Evolutionary conservation across 1,284 basidiomycete species (phyloP).

Genomic region (Tranzscheliella williamsii): DNA sequence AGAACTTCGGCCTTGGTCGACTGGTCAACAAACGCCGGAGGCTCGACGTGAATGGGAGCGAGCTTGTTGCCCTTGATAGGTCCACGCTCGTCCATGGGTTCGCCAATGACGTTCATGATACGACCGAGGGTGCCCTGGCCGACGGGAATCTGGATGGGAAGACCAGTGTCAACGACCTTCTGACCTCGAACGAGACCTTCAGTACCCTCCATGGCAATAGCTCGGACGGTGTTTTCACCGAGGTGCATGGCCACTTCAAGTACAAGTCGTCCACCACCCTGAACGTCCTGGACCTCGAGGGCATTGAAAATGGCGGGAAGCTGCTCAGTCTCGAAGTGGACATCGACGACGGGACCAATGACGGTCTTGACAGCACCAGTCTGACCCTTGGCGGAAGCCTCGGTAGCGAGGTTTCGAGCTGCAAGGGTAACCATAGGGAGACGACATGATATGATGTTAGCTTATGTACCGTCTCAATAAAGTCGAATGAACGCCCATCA

Average conservation of each 20-base stretch:
- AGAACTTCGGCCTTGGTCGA: slow-evolving; percentile 96
- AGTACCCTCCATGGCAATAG: slow-evolving; percentile 77
- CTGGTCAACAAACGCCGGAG: slow-evolving; percentile 95
- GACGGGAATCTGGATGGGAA: slow-evolving; percentile 94
- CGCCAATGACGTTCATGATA: slow-evolving; percentile 99
- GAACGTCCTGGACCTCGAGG: slow-evolving; percentile 91
- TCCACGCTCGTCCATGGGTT: slow-evolving; percentile 98
- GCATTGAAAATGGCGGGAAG: slow-evolving; percentile 97
- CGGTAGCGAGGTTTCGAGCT: slow-evolving; percentile 52
- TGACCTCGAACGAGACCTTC: slow-evolving; percentile 99
- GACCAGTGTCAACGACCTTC: slow-evolving; percentile 93
- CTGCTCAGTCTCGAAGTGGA: slow-evolving; percentile 70
- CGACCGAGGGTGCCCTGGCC: slow-evolving; percentile 90
- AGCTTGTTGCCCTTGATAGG: slow-evolving; percentile 85
- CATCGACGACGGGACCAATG: slow-evolving; percentile 88
- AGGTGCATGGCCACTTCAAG: slow-evolving; percentile 78
- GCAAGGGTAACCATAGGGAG: too few relatives aligned
- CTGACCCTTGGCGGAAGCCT: slow-evolving; percentile 40
- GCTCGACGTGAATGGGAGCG: slow-evolving; percentile 91
- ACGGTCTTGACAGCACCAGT: slow-evolving; percentile 59
- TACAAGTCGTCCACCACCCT: slow-evolving; percentile 69
- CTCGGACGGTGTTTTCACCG: slow-evolving; percentile 91
- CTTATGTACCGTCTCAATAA: too few relatives aligned
- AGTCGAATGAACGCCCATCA: too few relatives aligned
- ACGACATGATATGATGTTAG: too few relatives aligned